Evolutionary conservation across 805 yeast species (phyloP).

Genomic region (Lachancea nothofagi): DNA sequence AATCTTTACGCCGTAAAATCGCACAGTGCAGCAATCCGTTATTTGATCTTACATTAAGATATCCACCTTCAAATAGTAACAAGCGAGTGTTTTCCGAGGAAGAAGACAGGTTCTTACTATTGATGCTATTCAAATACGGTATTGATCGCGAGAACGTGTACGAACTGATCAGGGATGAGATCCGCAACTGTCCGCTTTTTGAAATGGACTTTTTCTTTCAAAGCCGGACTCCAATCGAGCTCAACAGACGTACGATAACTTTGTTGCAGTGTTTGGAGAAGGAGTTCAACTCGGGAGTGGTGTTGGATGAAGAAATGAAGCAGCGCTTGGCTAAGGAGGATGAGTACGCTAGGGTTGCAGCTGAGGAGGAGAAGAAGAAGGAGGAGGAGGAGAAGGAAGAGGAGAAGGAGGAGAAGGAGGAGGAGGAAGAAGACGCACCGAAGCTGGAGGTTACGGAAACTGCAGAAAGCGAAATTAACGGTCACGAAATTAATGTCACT

Average conservation of each 20-base stretch:
- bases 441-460: neutral
- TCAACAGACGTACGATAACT: constrained; percentile 76
- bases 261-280: constrained; percentile 67
- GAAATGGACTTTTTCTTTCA: constrained; percentile 84
- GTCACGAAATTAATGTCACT: neutral
- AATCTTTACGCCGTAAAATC: constrained; percentile 70
- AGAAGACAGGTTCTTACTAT: constrained; percentile 82
- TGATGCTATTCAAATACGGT: constrained; percentile 76
- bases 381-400: neutral
- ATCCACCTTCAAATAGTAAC: constrained; percentile 64
- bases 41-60: constrained; percentile 64
- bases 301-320: constrained; percentile 23
- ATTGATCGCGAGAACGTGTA: constrained; percentile 72
- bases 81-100: constrained; percentile 75
- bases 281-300: constrained; percentile 48
- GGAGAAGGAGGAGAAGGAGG: neutral
- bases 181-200: constrained; percentile 69
- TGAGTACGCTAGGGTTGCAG: constrained; percentile 22
- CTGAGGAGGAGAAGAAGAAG: constrained; percentile 12
- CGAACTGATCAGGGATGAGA: constrained; percentile 70
- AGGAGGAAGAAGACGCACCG: neutral
- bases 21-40: constrained; percentile 69
- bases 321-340: constrained; percentile 28
- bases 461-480: neutral
- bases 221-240: constrained; percentile 69